Percentiles rank a stretch among this genome's conserved stretches.
These are phyloP conservation scores for Fagus crenata DNA, from an alignment of 306 rosid species.

Conservation along the genomic window DNA sequence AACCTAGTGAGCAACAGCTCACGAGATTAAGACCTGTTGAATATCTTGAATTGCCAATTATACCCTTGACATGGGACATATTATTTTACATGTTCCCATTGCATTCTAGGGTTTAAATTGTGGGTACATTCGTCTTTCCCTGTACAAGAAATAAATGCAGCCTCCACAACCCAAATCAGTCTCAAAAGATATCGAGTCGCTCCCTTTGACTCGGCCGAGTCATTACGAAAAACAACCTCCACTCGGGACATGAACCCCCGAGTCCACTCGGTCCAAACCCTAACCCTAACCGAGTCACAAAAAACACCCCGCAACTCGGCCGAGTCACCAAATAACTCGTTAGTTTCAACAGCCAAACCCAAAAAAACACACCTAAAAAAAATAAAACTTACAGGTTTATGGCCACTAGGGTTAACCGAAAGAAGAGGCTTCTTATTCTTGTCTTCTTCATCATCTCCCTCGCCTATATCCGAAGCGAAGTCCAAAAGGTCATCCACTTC, in stretches of 20 bases:
- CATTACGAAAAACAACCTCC: background rate
- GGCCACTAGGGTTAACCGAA: slow-evolving; percentile 33
- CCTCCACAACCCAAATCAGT: too few species aligned
- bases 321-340: slow-evolving; percentile 13
- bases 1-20: slow-evolving; percentile 26
- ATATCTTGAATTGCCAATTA: background rate
- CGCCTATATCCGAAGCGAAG: slow-evolving; percentile 65
- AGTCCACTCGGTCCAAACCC: slow-evolving; percentile 32
- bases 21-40: background rate
- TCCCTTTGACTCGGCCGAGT: background rate
- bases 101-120: background rate
- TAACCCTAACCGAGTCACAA: slow-evolving; percentile 21
- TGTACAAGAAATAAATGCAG: too few species aligned
- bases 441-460: slow-evolving; percentile 51
- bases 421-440: slow-evolving; percentile 30
- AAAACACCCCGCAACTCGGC: slow-evolving; percentile 3
- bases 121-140: slow-evolving; percentile 7
- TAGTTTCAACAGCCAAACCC: background rate
- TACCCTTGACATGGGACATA: background rate
- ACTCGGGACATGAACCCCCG: slow-evolving; percentile 22
- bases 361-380: background rate
- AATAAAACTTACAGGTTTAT: slow-evolving; percentile 56
- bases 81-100: background rate
- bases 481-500: slow-evolving; percentile 58
- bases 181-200: too few species aligned